Base-by-base conservation (phyloP, 2,329 filamentous ascomycete genomes). In the Monilinia laxa region DNA sequence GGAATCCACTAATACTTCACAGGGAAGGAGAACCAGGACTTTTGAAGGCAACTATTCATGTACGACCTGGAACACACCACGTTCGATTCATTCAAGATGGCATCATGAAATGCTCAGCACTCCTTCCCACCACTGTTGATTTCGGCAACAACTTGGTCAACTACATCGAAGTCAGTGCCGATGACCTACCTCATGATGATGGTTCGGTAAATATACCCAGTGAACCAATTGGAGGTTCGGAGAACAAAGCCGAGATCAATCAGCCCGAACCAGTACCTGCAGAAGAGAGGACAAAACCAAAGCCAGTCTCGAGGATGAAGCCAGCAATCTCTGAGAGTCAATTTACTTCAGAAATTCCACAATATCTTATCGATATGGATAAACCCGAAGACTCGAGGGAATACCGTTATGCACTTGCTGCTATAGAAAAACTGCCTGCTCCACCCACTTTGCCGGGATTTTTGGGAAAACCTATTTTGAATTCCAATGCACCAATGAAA, bases 121-220 rank as follows among this genome's bases (percentile, higher is more conserved):
- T 90, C 70, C 83, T 97, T 65, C 94, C 95, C 18, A 98, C 95
- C 0, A 96, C 95, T 1, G 95, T 99, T 67, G 95, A 99, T 78
- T 97, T 96, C 77, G 96, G 93, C 71, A 98, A 98, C 80, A 96
- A 97, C 76, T 83, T 99, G 23, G 94, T 99, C 79, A 99, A 99
- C 80, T 99, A 98, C 77, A 92, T 99, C 75, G 95, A 99, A 80
- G 91, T 98, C 69, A 91, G 85, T 73, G 87, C 91, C 47, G 89
- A 93, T 66, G 90, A 93, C 74, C 79, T 88, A 40, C 81, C 82
- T 14, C 75, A 77, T 35, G 74, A 78, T 58, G 65, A 65, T 23
- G 67, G 66, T 38, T 53, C 68, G 31, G 70, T 69, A 64, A 69
- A 68, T 23, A 35, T 67, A 42, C 65, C 54, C 62, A 65, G 49